These are phyloP conservation scores for Naegleria fowleri DNA, from an alignment of 208 protist species.

Conservation along the genomic window DNA sequence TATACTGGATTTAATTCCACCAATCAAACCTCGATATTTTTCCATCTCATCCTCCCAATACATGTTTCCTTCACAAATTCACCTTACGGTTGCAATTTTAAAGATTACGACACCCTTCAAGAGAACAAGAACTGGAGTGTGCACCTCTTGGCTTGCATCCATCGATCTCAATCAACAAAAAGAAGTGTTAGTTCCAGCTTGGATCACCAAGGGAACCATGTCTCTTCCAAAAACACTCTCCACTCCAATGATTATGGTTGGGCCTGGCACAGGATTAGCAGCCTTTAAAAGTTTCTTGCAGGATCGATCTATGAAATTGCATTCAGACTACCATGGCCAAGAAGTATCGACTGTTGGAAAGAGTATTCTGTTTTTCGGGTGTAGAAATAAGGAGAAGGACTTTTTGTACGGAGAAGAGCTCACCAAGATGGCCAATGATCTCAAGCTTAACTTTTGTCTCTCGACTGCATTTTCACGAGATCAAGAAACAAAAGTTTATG, in stretches of 20 bases:
- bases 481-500: conserved; percentile 34
- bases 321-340: background rate
- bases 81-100: background rate
- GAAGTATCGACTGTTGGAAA: background rate
- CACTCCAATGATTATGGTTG: conserved; percentile 1
- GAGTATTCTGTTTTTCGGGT: conserved; percentile 41
- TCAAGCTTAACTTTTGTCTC: background rate
- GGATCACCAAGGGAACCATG: conserved; percentile 12
- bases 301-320: background rate
- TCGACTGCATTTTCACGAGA: conserved; percentile 42
- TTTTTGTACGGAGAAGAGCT: conserved; percentile 40
- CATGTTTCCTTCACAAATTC: background rate
- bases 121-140: background rate
- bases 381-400: conserved; percentile 33
- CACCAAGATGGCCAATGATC: background rate
- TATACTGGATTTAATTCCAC: conserved; percentile 10
- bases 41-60: background rate
- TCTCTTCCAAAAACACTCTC: background rate
- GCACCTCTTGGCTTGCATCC: background rate
- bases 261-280: conserved; percentile 23
- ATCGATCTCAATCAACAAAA: background rate
- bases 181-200: background rate
- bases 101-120: conserved; percentile 25
- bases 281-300: conserved; percentile 19
- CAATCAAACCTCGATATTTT: conserved; percentile 20